A percentile compares a stretch with the other conserved stretches of the same genome.
Conservation (phyloP, 768 basidiomycete genomes). For the Tricholoma matsutake region DNA sequence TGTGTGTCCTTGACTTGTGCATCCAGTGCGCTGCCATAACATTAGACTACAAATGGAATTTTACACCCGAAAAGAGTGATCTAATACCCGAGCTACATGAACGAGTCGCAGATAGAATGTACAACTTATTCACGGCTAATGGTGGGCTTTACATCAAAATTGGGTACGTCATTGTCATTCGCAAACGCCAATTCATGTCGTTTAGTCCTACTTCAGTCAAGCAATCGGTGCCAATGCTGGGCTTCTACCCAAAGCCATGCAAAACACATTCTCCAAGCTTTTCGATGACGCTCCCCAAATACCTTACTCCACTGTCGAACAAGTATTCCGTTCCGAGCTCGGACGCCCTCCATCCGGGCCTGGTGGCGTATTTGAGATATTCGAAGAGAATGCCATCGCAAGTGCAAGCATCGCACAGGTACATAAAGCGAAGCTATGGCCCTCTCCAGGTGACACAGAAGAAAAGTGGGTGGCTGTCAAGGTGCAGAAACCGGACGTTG, state of each 20-base stretch:
- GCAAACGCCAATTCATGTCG: not conserved
- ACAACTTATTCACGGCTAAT: constrained; percentile 74
- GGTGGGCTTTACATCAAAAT: constrained; percentile 87
- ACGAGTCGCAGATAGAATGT: constrained; percentile 77
- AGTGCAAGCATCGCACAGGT: constrained; percentile 94
- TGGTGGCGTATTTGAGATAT: constrained; percentile 72
- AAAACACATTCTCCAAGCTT: constrained; percentile 75
- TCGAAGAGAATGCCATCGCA: constrained; percentile 75
- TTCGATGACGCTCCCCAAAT: constrained; percentile 91
- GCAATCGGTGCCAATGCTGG: constrained; percentile 85
- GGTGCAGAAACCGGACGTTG: constrained; percentile 86
- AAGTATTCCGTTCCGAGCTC: constrained; percentile 69
- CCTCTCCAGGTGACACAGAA: constrained; percentile 35
- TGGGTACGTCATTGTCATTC: constrained; percentile 33
- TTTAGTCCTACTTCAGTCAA: constrained; percentile 45
- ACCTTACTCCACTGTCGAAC: constrained; percentile 62
- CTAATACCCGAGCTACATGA: constrained; percentile 80
- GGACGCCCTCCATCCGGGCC: constrained; percentile 63
- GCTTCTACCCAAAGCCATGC: constrained; percentile 78
- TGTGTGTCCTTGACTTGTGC: not conserved
- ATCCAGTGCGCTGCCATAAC: constrained; percentile 66
- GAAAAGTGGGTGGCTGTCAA: constrained; percentile 87
- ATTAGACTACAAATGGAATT: constrained; percentile 86
- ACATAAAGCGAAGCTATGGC: constrained; percentile 66
- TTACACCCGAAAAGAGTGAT: constrained; percentile 66